Percentiles rank a stretch among this genome's conserved stretches.
These are phyloP conservation scores for Seiridium unicorne DNA, from an alignment of 2,329 filamentous ascomycete species.

Conservation along the genomic window DNA sequence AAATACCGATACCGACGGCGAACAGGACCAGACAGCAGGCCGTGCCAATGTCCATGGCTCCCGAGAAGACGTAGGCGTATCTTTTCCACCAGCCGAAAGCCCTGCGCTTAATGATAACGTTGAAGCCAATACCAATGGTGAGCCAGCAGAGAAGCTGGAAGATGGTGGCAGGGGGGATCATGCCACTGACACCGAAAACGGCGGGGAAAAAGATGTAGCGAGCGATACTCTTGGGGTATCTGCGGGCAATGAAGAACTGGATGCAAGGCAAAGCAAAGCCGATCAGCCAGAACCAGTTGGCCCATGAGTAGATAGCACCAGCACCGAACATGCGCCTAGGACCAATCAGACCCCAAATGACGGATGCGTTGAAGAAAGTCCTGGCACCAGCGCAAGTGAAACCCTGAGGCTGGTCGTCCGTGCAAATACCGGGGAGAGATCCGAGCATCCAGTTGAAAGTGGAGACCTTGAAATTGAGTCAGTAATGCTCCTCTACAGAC, in stretches of 20 bases:
- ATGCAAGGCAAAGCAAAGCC: slow-evolving; percentile 45
- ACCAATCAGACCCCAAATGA: slow-evolving; percentile 62
- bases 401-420: slow-evolving; percentile 41
- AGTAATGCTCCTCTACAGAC: neutral
- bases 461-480: slow-evolving; percentile 17
- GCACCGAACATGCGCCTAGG: slow-evolving; percentile 48
- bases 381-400: slow-evolving; percentile 56
- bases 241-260: slow-evolving; percentile 47
- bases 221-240: slow-evolving; percentile 43
- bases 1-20: slow-evolving; percentile 4
- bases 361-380: slow-evolving; percentile 56
- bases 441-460: slow-evolving; percentile 38
- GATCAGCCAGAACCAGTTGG: slow-evolving; percentile 56
- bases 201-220: slow-evolving; percentile 52
- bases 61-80: slow-evolving; percentile 60
- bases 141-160: slow-evolving; percentile 15
- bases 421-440: slow-evolving; percentile 54
- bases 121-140: slow-evolving; percentile 52
- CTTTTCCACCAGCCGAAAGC: slow-evolving; percentile 56
- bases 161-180: slow-evolving; percentile 54
- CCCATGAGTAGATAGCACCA: slow-evolving; percentile 43
- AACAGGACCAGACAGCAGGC: neutral
- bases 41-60: slow-evolving; percentile 52
- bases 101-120: slow-evolving; percentile 47
- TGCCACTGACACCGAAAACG: slow-evolving; percentile 47